Base-by-base conservation (phyloP, 352 stramenopile genomes). In the Globisporangium perplexum region DNA sequence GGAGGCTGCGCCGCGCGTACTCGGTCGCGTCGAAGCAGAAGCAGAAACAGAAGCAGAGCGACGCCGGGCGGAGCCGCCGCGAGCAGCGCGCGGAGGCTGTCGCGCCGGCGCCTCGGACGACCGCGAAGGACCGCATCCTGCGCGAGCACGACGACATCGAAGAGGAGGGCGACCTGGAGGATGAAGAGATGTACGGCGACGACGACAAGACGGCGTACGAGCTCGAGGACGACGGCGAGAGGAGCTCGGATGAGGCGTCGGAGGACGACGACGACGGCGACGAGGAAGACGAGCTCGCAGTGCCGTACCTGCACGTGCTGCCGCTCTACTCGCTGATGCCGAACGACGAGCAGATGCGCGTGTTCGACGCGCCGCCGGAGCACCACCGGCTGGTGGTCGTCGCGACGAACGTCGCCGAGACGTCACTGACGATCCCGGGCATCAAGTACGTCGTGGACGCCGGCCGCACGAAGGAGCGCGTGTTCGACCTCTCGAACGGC, bases 391-490 rank as follows among this genome's bases (percentile, higher is more conserved):
- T 99, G 23, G 87, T 99, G 39, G 95, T 99, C 6, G 79, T 99
- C 20, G 91, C 96, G 15, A 99, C 97, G 18, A 99, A 99, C 66
- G 97, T 99, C 42, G 96, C 97, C 0, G 97, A 99, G 74, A 99
- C 97, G 15, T 98, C 88, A 35, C 67, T 98, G 35, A 98, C 94
- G 22, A 98, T 98, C 53, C 92, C 92, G 10, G 84, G 80, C 4
- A 97, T 98, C 64, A 96, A 95, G 39, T 98, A 98, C 55, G 97
- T 99, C 20, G 96, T 99, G 1, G 97, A 99, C 52, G 93, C 83
- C 48, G 97, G 97, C 6, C 76, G 96, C 35, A 93, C 95, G 23
- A 99, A 99, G 71, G 95, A 96, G 58, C 83, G 93, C 47, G 96
- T 98, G 47, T 98, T 98, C 45, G 90, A 99, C 64, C 69, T 95